Evolutionary conservation across 2,329 filamentous ascomycete genomes (phyloP), one percentile per base, ranked within the genome.

Genomic region (Aureobasidium musti): DNA sequence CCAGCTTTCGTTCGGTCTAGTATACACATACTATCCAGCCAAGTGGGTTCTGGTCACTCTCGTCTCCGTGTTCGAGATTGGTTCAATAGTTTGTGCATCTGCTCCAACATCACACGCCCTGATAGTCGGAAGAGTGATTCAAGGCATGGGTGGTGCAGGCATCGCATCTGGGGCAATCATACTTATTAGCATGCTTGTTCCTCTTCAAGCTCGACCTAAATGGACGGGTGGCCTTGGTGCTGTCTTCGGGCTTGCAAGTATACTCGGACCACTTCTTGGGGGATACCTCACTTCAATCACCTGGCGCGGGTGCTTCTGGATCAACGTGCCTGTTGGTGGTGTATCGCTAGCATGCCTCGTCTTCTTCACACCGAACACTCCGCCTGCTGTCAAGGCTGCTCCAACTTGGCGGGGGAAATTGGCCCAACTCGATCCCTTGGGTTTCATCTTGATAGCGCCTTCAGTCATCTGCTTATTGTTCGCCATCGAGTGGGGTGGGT

Each of bases 131-230:
- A 76, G 84, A 21, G 79, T 81, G 0, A 70, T 86, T 11, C 82
- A 85, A 67, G 84, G 84, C 8, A 74, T 82, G 17, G 83, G 82
- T 2, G 82, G 80, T n/a, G 83, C 83, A 7, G 84, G 84, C 0
- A 74, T 86, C 33, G 73, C 82, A 59, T 76, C 74, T 1, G 81
- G 81, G 7, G 76, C 75, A 4, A 72, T 78, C 17, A 70, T 71
- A n/a, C 67, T 73, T 17, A 69, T 73, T 8, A 67, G 67, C 1
- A 33, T 53, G 21, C 65, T 65, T 23, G 67, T 70, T 4, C 70
- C 72, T 26, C 65, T 71, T 1, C 47, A 66, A 35, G 70, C 69
- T 53, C 60, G 69, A 13, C 61, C 70, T 4, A 52, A 68, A n/a
- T 73, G 63, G 49, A 67, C 60, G 10, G 70, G 71, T 19, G 33